A percentile compares a stretch with the other conserved stretches of the same genome.
Evolutionary conservation across 2,329 filamentous ascomycete species (phyloP).

Genomic region (Escovopsis weberi): DNA sequence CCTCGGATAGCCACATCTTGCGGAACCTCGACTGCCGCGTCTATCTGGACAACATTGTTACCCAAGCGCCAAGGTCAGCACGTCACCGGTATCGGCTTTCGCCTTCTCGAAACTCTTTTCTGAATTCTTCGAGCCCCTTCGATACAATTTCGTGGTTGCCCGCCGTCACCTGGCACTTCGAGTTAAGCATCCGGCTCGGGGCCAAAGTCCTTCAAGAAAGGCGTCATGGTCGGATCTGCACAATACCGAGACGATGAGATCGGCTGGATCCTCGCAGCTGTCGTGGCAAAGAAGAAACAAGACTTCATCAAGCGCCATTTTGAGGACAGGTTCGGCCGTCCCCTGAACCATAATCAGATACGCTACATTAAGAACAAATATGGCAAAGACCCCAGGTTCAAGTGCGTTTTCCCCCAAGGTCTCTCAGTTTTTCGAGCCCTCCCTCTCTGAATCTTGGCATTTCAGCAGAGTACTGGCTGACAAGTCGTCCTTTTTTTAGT

Average conservation of each 20-base stretch:
- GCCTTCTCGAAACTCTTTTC: background rate
- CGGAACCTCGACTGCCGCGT: background rate
- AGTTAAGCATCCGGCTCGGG: background rate
- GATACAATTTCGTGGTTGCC: background rate
- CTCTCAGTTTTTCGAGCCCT: too few species aligned
- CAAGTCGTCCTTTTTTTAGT: background rate
- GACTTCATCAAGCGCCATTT: slow-evolving; percentile 15
- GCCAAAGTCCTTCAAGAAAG: background rate
- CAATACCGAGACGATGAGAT: slow-evolving; percentile 22
- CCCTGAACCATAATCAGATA: slow-evolving; percentile 20
- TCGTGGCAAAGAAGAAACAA: slow-evolving; percentile 14
- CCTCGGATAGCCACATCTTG: background rate
- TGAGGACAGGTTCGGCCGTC: slow-evolving; percentile 13
- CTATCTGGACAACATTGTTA: background rate
- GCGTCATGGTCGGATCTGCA: slow-evolving; percentile 19
- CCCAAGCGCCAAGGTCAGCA: background rate
- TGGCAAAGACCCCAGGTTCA: slow-evolving; percentile 23
- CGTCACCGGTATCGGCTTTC: background rate
- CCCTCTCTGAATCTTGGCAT: background rate
- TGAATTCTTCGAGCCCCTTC: background rate
- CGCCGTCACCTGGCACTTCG: background rate
- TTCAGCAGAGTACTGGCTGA: background rate
- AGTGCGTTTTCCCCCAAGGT: slow-evolving; percentile 14
- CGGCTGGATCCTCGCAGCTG: slow-evolving; percentile 17
- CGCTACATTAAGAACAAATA: slow-evolving; percentile 27